Evolutionary conservation across 768 basidiomycete genomes (phyloP), one percentile per base, ranked within the genome.

Genomic region (Mycena rebaudengoi): DNA sequence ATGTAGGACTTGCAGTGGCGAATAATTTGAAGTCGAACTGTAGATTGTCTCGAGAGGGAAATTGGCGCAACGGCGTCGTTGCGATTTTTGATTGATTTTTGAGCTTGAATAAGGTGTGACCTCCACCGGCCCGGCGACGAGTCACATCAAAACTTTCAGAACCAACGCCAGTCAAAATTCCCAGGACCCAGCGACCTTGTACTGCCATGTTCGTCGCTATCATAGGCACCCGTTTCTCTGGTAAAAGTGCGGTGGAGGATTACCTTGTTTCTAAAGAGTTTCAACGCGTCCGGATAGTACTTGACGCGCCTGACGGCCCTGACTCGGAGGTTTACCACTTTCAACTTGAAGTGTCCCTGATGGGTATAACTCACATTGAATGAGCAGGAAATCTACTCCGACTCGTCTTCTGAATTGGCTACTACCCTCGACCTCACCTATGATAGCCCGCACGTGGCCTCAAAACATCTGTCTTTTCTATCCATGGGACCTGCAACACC

Each of bases 211-310:
- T 69, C 20, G 26, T 69, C n/a, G 65, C 65, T n/a, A 64, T 68
- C 18, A 58, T 66, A 32, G 66, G 66, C 23, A 65, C 64, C 12
- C 58, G 64, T 12, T 55, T 11, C 60, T 84, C 91, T 23, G 91
- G 91, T 8, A 89, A 88, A 70, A 82, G 86, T 12, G 78, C 79
- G 16, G 78, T 93, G 18, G 79, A 86, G 70, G 79, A 86, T 29
- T 91, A 88, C 70, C 82, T 92, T 18, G 76, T 87, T 29, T 73
- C 78, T 4, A 86, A 89, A 66, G 85, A 84, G 5, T 94, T 92
- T 68, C 79, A 75, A 14, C 73, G 79, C 11, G 82, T 92, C 46
- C 76, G 75, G 32, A 75, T 89, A 55, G 71, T 21, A n/a, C n/a
- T n/a, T n/a, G n/a, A n/a, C n/a, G n/a, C n/a, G n/a, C n/a, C n/a